These are phyloP conservation scores for Gossypium herbaceum DNA, from an alignment of 345 rosid species.

Conservation along the genomic window DNA sequence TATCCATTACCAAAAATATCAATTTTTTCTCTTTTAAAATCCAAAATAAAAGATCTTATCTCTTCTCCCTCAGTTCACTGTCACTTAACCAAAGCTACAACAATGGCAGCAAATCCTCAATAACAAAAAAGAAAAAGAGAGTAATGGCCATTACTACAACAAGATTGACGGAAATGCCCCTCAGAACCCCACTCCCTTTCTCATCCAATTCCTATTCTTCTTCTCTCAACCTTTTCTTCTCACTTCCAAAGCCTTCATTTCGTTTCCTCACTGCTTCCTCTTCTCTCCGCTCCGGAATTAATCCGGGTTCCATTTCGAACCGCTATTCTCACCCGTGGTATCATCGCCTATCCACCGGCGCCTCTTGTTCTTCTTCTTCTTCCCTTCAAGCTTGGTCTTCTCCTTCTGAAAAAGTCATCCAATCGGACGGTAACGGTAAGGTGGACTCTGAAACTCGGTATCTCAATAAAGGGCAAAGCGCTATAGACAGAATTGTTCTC, in stretches of 20 bases:
- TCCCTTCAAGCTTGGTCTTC: slow-evolving; percentile 38
- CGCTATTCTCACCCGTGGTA: slow-evolving; percentile 18
- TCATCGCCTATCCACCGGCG: slow-evolving; percentile 31
- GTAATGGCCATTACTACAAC: slow-evolving; percentile 51
- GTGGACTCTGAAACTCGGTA: slow-evolving; percentile 24
- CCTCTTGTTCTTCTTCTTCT: slow-evolving; percentile 31
- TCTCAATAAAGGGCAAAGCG: slow-evolving; percentile 44
- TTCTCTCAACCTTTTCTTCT: slow-evolving; percentile 21
- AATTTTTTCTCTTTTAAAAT: not conserved
- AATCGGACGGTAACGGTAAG: slow-evolving; percentile 19
- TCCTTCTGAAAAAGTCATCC: slow-evolving; percentile 12
- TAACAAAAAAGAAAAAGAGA: not conserved
- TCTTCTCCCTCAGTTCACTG: not conserved
- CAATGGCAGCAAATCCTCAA: not conserved
- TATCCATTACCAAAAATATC: not conserved
- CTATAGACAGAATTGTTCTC: slow-evolving; percentile 81
- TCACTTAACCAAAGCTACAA: not conserved
- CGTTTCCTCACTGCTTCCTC: slow-evolving; percentile 15
- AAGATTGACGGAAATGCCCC: slow-evolving; percentile 67
- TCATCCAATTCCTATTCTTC: slow-evolving; percentile 36
- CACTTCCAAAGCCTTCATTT: slow-evolving; percentile 32
- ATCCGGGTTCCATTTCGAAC: slow-evolving; percentile 21
- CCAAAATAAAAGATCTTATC: slow-evolving; percentile 30
- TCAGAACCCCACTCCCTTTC: slow-evolving; percentile 50
- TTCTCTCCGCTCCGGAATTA: slow-evolving; percentile 31